A percentile compares a stretch with the other conserved stretches of the same genome.
These are phyloP conservation scores for Dendrobium huoshanense DNA, from an alignment of 106 monocot species.

Conservation along the genomic window DNA sequence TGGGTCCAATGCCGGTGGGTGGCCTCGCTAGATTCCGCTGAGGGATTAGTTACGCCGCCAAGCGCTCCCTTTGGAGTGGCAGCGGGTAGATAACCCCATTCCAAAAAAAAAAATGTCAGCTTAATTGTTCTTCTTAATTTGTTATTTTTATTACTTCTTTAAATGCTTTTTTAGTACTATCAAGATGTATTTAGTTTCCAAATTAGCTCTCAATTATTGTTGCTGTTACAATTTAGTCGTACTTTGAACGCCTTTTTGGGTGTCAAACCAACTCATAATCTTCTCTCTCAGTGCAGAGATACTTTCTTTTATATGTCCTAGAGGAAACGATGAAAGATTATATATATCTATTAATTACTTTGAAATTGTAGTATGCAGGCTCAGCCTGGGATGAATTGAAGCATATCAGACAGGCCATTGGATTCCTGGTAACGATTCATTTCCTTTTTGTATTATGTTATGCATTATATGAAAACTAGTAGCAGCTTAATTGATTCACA, in stretches of 20 bases:
- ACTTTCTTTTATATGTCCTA: not conserved
- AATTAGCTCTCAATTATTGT: not conserved
- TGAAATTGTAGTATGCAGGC: slow-evolving; percentile 73
- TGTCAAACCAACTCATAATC: not conserved
- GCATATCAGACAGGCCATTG: slow-evolving; percentile 91
- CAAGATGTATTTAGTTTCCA: not conserved
- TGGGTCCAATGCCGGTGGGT: too few species aligned
- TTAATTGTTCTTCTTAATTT: not conserved
- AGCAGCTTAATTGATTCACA: too few species aligned
- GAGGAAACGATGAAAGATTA: not conserved
- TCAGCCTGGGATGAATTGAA: slow-evolving; percentile 90
- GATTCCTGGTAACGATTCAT: slow-evolving; percentile 64
- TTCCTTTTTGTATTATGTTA: not conserved
- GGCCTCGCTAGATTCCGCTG: too few species aligned
- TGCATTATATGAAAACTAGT: not conserved
- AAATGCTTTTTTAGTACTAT: not conserved
- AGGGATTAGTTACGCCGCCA: too few species aligned
- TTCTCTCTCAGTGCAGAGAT: not conserved
- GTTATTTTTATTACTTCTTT: not conserved
- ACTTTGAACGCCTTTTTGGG: not conserved
- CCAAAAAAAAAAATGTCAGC: not conserved
- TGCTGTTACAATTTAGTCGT: not conserved
- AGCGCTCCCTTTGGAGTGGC: too few species aligned
- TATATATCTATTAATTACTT: slow-evolving; percentile 1
- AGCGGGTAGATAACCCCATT: too few species aligned